Base-by-base conservation (phyloP, 177 flowering plant genomes). In the Vitis hybrid region DNA sequence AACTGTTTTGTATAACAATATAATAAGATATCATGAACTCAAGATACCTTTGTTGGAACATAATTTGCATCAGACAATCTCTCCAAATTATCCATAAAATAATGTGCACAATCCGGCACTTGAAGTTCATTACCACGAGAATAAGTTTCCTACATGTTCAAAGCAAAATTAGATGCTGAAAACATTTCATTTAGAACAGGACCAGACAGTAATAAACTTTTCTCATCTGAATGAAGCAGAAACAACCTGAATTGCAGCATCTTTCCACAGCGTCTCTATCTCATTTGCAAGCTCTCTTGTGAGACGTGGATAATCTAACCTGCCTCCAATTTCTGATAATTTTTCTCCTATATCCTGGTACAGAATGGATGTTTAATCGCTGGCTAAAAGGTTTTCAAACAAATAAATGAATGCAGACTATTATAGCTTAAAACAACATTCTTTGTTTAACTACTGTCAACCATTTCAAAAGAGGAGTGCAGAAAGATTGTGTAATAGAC, bases 161-260 rank as follows among this genome's bases (percentile, higher is more conserved):
- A 1, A 62, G 49, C 13, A 52, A 48, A 59, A 56, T 49, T 26
- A 52, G 66, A 56, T 15, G 67, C 49, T 31, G n/a, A 66, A 29
- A 61, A 22, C 51, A 49, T 45, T 60, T 19, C 69, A 65, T 39
- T 15, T 48, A 64, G 2, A 58, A 26, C 50, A 26, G 12, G 7
- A 13, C 60, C 51, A 72, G 39, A 59, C 19, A 9, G 61, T 33
- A 55, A 67, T 59, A 12, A 5, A 52, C 53, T 58, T 12, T 5
- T 51, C 19, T 62, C 7, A 48, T 21, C 66, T 39, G 52, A 18
- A 60, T 31, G 16, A 68, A 69, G 51, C 8, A 73, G 15, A 62
- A 72, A 50, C 15, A 66, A 93, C 99, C 97, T 93, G 99, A 77
- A 96, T 93, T 55, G 98, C 97, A 75, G 87, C 72, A 80, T 96